phyloP scores from a whole-genome alignment of 208 protist species.

The Phytomonas francai region DNA sequence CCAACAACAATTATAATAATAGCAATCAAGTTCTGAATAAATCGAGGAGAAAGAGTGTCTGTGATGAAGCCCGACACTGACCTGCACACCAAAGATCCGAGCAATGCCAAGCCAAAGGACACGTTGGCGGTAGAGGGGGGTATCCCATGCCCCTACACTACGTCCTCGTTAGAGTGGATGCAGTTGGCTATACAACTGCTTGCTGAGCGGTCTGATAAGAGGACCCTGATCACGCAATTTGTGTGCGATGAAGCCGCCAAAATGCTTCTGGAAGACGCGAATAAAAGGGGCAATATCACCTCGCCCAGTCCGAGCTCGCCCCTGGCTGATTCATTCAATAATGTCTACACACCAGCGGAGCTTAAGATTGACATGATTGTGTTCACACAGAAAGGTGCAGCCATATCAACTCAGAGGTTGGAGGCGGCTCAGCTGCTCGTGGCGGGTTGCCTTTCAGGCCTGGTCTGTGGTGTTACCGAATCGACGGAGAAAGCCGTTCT shows the following conservation, averaged over 20 bases:
- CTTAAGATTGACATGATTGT: not conserved
- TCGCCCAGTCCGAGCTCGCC: not conserved
- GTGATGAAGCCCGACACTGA: not conserved
- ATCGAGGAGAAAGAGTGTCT: not conserved
- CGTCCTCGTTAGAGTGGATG: conserved; percentile 26
- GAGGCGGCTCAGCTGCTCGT: conserved; percentile 52
- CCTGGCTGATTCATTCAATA: not conserved
- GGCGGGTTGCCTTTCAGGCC: conserved; percentile 27
- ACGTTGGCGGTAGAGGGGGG: conserved; percentile 1
- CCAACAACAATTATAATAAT: not conserved
- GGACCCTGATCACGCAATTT: conserved; percentile 19
- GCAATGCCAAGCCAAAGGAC: conserved; percentile 5
- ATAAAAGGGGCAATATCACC: conserved; percentile 8
- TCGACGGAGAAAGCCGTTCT: conserved; percentile 21
- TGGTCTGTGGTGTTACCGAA: conserved; percentile 18
- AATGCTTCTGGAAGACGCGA: conserved; percentile 40
- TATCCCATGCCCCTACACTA: conserved; percentile 1
- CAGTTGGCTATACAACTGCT: conserved; percentile 36
- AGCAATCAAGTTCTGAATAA: not conserved
- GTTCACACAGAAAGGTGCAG: conserved; percentile 2
- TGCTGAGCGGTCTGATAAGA: conserved; percentile 4
- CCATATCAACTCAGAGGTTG: conserved; percentile 19
- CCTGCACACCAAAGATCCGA: not conserved
- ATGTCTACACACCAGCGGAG: conserved; percentile 9
- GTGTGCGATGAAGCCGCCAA: conserved; percentile 45